Evolutionary conservation across 176 grass and related monocot genomes (phyloP).

Genomic region (Lolium perenne): DNA sequence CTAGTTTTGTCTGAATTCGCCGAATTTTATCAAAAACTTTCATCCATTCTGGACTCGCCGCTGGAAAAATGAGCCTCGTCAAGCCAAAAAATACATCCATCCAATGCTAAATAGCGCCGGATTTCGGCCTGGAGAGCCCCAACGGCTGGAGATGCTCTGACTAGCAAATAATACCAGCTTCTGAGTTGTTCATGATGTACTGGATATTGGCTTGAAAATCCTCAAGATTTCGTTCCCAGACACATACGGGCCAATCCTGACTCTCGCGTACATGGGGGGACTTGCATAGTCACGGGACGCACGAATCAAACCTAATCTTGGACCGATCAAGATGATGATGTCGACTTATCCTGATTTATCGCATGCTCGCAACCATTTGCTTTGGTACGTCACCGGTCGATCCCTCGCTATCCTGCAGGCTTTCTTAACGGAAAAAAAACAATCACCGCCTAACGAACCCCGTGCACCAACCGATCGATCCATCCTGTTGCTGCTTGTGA

Average conservation of each 20-base stretch:
- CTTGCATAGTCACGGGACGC: background rate
- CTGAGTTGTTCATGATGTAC: too few species aligned
- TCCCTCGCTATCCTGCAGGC: background rate
- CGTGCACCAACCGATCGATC: background rate
- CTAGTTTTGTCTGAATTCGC: too few species aligned
- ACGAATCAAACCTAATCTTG: background rate
- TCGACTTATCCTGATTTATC: background rate
- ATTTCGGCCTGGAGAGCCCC: too few species aligned
- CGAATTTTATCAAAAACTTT: too few species aligned
- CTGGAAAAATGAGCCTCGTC: too few species aligned
- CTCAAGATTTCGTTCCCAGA: background rate
- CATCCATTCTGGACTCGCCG: too few species aligned
- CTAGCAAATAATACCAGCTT: too few species aligned
- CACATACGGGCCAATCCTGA: background rate
- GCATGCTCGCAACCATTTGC: background rate
- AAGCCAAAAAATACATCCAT: too few species aligned
- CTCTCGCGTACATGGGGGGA: background rate
- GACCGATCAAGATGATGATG: background rate
- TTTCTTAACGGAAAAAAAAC: background rate
- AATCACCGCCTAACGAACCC: background rate
- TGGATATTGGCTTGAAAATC: background rate
- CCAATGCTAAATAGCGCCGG: too few species aligned
- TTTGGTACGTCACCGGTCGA: constrained; percentile 3
- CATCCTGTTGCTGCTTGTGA: background rate
- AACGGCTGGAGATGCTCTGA: too few species aligned